Conservation (phyloP, 1,284 basidiomycete genomes). For the Takashimella tepidaria region DNA sequence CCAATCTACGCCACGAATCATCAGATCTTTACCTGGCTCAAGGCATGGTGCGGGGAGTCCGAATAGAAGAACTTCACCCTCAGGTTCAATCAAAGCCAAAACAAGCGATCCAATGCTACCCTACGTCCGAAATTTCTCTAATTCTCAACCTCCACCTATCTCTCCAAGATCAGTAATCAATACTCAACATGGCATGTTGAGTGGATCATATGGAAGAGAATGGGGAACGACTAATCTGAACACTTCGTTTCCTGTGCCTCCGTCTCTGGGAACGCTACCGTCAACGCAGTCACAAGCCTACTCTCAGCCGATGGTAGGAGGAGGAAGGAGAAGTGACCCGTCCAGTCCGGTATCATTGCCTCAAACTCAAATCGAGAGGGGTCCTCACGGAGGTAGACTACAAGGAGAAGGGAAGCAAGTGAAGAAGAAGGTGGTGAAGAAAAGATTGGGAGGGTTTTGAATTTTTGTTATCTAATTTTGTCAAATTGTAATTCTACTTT, state of each 20-base stretch:
- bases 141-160: not conserved
- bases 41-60: not conserved
- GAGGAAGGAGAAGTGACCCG: not conserved
- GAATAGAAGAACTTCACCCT: not conserved
- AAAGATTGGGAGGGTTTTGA: conserved; percentile 38
- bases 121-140: not conserved
- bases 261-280: too few species aligned
- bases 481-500: too few species aligned
- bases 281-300: too few species aligned
- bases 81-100: not conserved
- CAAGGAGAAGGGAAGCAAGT: conserved; percentile 12
- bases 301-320: too few species aligned
- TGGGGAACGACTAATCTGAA: too few species aligned
- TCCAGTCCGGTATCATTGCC: not conserved
- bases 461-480: too few species aligned
- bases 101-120: not conserved
- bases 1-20: not conserved
- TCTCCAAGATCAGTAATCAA: conserved; percentile 1
- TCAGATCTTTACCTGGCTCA: not conserved
- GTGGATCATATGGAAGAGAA: conserved; percentile 13
- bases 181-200: conserved; percentile 3
- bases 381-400: conserved; percentile 25
- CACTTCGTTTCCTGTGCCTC: too few species aligned
- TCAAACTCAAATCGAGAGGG: conserved; percentile 30
- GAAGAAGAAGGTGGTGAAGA: conserved; percentile 29